Percentiles rank a stretch among this genome's conserved stretches.
Evolutionary conservation across 768 basidiomycete genomes (phyloP).

Genomic region (Punctularia strigosozonata): DNA sequence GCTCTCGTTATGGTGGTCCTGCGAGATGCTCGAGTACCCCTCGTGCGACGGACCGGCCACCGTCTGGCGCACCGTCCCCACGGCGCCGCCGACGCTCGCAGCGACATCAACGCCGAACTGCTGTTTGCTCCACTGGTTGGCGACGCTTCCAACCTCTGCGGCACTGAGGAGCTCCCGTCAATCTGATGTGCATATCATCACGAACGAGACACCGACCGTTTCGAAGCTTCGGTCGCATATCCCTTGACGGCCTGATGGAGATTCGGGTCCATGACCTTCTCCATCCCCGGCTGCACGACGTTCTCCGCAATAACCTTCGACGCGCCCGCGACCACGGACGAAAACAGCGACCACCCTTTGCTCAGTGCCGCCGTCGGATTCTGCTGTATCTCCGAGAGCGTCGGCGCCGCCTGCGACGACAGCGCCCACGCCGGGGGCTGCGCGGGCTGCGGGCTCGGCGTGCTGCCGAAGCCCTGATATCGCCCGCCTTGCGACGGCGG

Average conservation of each 20-base stretch:
- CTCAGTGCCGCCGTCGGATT: constrained; percentile 77
- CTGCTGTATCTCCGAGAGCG: constrained; percentile 70
- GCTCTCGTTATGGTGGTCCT: constrained; percentile 38
- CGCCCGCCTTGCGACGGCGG: constrained; percentile 91
- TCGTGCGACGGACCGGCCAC: constrained; percentile 41
- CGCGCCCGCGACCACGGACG: constrained; percentile 72
- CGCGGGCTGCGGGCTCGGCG: constrained; percentile 46
- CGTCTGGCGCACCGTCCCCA: constrained; percentile 48
- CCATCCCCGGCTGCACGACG: constrained; percentile 85
- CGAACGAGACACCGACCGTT: no score
- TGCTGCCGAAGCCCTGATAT: constrained; percentile 88
- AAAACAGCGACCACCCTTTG: constrained; percentile 96
- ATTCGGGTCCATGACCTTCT: constrained; percentile 68
- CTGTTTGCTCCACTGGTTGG: constrained; percentile 67
- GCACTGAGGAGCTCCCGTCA: no score
- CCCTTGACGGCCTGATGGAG: constrained; percentile 66
- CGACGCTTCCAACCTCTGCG: constrained; percentile 44
- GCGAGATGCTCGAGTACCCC: constrained; percentile 26
- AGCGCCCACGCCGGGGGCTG: constrained; percentile 59
- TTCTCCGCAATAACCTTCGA: constrained; percentile 69
- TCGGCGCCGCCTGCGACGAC: constrained; percentile 73
- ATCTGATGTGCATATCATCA: no score
- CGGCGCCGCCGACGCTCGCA: constrained; percentile 59
- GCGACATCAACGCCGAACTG: constrained; percentile 82
- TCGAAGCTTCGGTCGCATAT: constrained; percentile 60